These are phyloP conservation scores for Penicillium digitatum DNA, from an alignment of 2,329 filamentous ascomycete species.

Conservation along the genomic window DNA sequence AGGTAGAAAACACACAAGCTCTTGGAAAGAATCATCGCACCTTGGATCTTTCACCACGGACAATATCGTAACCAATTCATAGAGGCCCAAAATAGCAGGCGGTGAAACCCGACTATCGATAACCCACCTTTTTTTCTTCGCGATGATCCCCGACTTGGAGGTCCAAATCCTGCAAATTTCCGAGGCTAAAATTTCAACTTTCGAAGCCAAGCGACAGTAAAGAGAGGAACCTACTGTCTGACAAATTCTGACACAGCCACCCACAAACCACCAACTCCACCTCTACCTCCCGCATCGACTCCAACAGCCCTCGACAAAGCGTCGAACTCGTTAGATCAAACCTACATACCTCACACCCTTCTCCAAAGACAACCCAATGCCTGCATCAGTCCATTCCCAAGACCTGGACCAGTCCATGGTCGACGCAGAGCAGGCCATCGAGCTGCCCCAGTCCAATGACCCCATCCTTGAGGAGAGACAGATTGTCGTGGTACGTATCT, in stretches of 20 bases:
- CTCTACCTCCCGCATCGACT: background rate
- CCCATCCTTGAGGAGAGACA: conserved; percentile 46
- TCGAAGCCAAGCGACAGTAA: background rate
- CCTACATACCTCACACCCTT: background rate
- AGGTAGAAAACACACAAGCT: background rate
- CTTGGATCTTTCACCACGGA: background rate
- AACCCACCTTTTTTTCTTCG: conserved; percentile 27
- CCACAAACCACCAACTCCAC: background rate
- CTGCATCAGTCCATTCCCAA: conserved; percentile 38
- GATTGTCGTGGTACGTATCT: conserved; percentile 56
- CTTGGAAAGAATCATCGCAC: background rate
- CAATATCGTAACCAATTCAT: background rate
- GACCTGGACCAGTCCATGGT: conserved; percentile 41
- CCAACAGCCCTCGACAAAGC: background rate
- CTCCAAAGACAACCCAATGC: conserved; percentile 27
- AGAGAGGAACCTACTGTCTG: background rate
- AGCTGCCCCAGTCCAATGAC: conserved; percentile 4
- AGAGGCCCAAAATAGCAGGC: conserved; percentile 14
- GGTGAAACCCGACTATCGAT: conserved; percentile 21
- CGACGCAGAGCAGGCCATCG: conserved; percentile 26
- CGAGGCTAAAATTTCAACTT: background rate
- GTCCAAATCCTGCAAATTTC: conserved; percentile 5
- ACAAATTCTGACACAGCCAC: background rate
- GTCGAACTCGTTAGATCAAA: background rate
- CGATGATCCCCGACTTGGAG: conserved; percentile 3